A percentile compares a stretch with the other conserved stretches of the same genome.
Conservation (phyloP, 257 asterid genomes). For the Prunella vulgaris region DNA sequence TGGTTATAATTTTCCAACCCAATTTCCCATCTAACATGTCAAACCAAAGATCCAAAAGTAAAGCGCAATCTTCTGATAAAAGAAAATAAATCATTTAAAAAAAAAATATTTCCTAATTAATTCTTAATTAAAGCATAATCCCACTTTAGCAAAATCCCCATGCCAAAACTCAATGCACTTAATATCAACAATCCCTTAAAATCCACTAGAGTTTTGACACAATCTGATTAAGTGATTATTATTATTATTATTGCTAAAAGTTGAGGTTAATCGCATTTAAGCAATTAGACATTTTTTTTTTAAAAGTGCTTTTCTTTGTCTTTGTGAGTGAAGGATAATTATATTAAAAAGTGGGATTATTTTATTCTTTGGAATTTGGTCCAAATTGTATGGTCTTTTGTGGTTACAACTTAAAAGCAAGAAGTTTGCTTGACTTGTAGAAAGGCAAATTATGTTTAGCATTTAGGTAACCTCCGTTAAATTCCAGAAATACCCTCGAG, state of each 20-base stretch:
- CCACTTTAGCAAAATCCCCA: conserved; percentile 12
- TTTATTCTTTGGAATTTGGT: conserved; percentile 16
- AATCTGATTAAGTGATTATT: conserved; percentile 13
- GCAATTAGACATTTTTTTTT: not conserved
- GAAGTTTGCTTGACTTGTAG: conserved; percentile 32
- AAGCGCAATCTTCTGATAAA: conserved; percentile 21
- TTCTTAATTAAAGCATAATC: conserved; percentile 16
- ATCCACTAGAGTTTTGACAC: not conserved
- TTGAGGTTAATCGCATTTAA: conserved; percentile 20
- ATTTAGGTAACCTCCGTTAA: conserved; percentile 24
- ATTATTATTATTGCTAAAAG: not conserved
- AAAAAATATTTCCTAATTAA: not conserved
- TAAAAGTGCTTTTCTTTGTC: not conserved
- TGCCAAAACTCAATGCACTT: conserved; percentile 29
- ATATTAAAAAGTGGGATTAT: conserved; percentile 13
- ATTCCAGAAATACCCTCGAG: conserved; percentile 20
- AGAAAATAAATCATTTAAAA: not conserved
- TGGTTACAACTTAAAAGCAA: conserved; percentile 31
- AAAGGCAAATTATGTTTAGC: conserved; percentile 27
- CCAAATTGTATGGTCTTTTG: conserved; percentile 11
- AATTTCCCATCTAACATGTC: conserved; percentile 22
- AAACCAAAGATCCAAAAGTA: conserved; percentile 36
- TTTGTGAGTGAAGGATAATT: conserved; percentile 6
- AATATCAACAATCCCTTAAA: not conserved
- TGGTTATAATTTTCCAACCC: conserved; percentile 11